These are phyloP conservation scores for Leucoagaricus sp. DNA, from an alignment of 1,284 basidiomycete species.

Conservation along the genomic window DNA sequence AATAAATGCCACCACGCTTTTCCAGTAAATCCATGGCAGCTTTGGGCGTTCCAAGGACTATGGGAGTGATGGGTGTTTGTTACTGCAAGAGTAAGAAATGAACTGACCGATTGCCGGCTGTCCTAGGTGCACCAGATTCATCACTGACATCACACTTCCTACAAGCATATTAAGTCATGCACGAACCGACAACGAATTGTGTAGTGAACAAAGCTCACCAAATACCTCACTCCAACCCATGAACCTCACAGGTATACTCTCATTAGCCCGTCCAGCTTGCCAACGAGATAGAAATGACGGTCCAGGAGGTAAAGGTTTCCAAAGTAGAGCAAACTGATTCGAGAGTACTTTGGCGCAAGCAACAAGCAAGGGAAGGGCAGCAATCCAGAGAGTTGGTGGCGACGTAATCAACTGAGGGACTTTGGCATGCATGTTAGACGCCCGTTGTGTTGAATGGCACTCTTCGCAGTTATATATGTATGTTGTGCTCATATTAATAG, in stretches of 20 bases:
- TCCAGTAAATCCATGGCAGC: slow-evolving; percentile 36
- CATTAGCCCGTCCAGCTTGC: background rate
- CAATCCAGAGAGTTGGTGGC: background rate
- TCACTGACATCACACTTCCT: slow-evolving; percentile 19
- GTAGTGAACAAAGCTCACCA: slow-evolving; percentile 4
- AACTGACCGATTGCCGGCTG: slow-evolving; percentile 5
- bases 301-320: slow-evolving; percentile 1
- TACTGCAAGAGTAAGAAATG: background rate
- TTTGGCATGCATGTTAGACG: no score
- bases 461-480: no score
- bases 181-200: background rate
- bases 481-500: no score
- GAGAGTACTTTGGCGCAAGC: background rate
- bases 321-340: background rate
- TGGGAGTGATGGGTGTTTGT: background rate
- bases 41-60: slow-evolving; percentile 31
- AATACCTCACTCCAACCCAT: slow-evolving; percentile 14
- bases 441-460: no score
- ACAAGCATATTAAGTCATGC: background rate
- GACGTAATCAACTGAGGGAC: no score
- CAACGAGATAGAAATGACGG: slow-evolving; percentile 2
- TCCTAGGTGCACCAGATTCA: slow-evolving; percentile 9
- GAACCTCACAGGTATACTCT: background rate
- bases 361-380: background rate
- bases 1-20: slow-evolving; percentile 37